Conservation (phyloP, 805 yeast genomes). For the Candida nanaspora region DNA sequence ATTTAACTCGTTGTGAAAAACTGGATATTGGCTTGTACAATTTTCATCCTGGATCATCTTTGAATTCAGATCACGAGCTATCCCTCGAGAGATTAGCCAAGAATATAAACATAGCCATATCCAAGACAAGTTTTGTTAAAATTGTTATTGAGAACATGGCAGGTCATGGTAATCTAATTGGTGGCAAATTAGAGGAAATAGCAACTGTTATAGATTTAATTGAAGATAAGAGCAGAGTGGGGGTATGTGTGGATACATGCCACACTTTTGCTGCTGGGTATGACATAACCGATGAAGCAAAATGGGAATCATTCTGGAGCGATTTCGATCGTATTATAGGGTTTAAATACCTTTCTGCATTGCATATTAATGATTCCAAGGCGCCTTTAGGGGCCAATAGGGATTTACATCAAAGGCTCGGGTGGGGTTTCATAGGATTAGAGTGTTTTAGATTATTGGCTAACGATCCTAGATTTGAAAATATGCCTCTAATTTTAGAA, state of each 20-base stretch:
- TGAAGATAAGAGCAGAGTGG: constrained; percentile 80
- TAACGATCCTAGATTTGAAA: constrained; percentile 52
- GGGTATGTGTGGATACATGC: constrained; percentile 95
- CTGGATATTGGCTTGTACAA: constrained; percentile 82
- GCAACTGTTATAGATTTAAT: constrained; percentile 66
- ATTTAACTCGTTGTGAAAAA: constrained; percentile 78
- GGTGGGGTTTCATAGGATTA: constrained; percentile 82
- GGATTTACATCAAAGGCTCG: constrained; percentile 86
- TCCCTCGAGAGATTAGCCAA: constrained; percentile 68
- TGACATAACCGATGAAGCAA: constrained; percentile 59
- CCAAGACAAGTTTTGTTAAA: constrained; percentile 69
- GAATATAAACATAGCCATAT: constrained; percentile 72
- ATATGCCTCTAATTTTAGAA: constrained; percentile 78
- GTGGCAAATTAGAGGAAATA: constrained; percentile 72
- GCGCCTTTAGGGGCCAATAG: constrained; percentile 87
- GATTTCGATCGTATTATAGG: constrained; percentile 74
- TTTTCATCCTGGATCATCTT: constrained; percentile 88
- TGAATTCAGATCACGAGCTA: constrained; percentile 56
- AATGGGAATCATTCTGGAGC: constrained; percentile 63
- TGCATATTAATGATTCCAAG: constrained; percentile 92
- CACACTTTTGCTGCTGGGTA: constrained; percentile 96
- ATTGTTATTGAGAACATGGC: constrained; percentile 97
- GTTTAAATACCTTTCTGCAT: constrained; percentile 61
- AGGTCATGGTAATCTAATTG: constrained; percentile 89
- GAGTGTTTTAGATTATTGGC: constrained; percentile 78